Base-by-base conservation (phyloP, 495 filamentous ascomycete species). In the Extremus antarcticus region DNA sequence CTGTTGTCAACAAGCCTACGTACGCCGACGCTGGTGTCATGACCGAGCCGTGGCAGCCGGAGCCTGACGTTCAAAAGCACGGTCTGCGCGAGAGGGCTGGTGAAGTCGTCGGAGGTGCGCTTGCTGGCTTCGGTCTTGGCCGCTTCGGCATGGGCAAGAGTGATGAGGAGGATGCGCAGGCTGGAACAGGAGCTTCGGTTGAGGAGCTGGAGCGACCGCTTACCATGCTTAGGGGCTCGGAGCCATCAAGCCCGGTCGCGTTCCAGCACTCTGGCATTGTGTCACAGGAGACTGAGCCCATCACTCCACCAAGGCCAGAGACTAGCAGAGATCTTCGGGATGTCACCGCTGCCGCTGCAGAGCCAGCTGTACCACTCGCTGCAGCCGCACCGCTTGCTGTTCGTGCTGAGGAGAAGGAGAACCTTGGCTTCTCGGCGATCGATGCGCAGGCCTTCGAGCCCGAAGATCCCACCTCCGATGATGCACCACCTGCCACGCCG, bases 1-100 rank as follows among this genome's bases (percentile, higher is more conserved):
- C 7, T 23, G 51, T 47, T 10, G n/a, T 48, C 19, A 38, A 48
- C 24, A 58, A 54, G 50, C 16, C 45, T 25, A 20, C 15, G 10
- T 61, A 61, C 52, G 78, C 91, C 24, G 89, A 95, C 68, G 80
- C 76, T 53, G 83, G 82, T 46, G 83, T 86, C 64, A 95, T 95
- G 89, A 98, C 92, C 1, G 92, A 95, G 20, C 78, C 85, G 17
- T 84, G 58, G 68, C 49, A 54, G 63, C 78, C 55, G 61, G 73
- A 63, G 45, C 21, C 41, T 23, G 35, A 25, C 16, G 49, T 46
- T 11, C 21, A 58, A 2, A 56, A 58, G 47, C 50, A 40, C 16
- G 29, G 29, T 9, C 15, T 54, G 21, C 19, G 35, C 1, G 58
- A 56, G 3, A 35, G 39, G 2, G 55, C 59, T 20, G 47, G 23